Evolutionary conservation across 441 rosid species (phyloP), one percentile per base, ranked within the genome.

Genomic region (Adansonia madagascariensis): DNA sequence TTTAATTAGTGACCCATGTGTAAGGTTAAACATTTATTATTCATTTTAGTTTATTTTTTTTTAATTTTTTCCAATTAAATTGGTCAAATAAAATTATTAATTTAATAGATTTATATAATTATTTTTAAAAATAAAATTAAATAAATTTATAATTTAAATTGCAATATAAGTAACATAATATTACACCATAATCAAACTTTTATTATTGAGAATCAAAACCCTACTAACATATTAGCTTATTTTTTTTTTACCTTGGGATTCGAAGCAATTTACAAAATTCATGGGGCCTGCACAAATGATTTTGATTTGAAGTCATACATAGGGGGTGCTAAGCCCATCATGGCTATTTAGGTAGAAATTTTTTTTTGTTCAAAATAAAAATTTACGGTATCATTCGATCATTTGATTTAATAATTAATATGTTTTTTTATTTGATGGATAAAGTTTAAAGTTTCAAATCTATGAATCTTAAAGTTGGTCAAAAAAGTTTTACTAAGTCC

Each of bases 221-320:
- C 41, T 70, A 75, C 4, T 3, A 82, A 53, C 73, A 52, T 27
- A 47, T 72, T 75, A 67, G 69, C 74, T 78, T 62, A n/a, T 24
- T 24, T 24, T 24, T 24, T 24, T 20, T 27, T 60, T 66, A 59
- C 83, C 82, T 81, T 8, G 86, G 86, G 89, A 86, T 84, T 86
- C 84, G 79, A 64, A 82, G 77, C 79, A 57, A 70, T 65, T 83
- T 74, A 80, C 83, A 52, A 52, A 55, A n/a, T 60, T 73, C 70
- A 77, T 79, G 83, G 76, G 65, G 63, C 71, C 75, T 67, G 60
- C 43, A 2, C 83, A 74, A 75, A 84, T 79, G 77, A 83, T 79
- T 84, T 81, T 81, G 82, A 86, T 86, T 84, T 83, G 84, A 84
- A 79, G 73, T 59, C 84, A 56, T 64, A 50, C 3, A 20, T 10